Evolutionary conservation across 768 basidiomycete species (phyloP), one percentile per base, ranked within the genome.

Genomic region (Porphyrellus cyaneotinctus): DNA sequence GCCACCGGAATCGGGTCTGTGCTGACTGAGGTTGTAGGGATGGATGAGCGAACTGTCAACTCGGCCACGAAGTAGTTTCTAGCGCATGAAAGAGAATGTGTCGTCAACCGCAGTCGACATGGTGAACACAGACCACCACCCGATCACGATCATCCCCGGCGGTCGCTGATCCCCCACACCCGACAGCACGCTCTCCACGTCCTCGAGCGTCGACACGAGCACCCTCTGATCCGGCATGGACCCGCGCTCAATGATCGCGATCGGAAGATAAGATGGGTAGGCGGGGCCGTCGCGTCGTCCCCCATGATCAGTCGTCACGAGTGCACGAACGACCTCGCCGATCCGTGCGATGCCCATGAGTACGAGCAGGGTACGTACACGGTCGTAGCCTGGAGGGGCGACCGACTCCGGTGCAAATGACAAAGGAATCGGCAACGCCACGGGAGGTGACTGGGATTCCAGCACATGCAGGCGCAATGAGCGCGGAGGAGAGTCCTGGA

Each of bases 301-400:
- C 68, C 38, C 77, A 4, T 39, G 35, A 9, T 41, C 49, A 58
- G 30, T 64, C 58, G 55, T 4, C 31, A 67, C 54, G 24, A 97
- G 75, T 10, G 86, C 80, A 6, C 79, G 70, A 12, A 97, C 74
- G 20, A 98, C 82, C 52, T 85, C 78, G 8, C 72, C 63, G 5
- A 98, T 77, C 23, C 97, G 76, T 17, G 95, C 97, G 23, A 97
- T 91, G 39, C 95, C 94, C 97, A 99, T 98, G 46, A 98, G 77
- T 31, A 98, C 75, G 48, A 94, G 79, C 14, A 95, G 74, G 2
- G 94, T 95, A 50, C 91, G 76, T 2, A 76, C 74, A 10, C 94
- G 81, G 57, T 88, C 83, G 71, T 98, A 98, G 6, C 86, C 88
- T 0, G 95, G 95, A 17, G 97, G 72, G 39, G 37, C 92, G 75